These are phyloP conservation scores for Bruguiera hainesii DNA, from an alignment of 441 rosid genomes.

Conservation along the genomic window DNA sequence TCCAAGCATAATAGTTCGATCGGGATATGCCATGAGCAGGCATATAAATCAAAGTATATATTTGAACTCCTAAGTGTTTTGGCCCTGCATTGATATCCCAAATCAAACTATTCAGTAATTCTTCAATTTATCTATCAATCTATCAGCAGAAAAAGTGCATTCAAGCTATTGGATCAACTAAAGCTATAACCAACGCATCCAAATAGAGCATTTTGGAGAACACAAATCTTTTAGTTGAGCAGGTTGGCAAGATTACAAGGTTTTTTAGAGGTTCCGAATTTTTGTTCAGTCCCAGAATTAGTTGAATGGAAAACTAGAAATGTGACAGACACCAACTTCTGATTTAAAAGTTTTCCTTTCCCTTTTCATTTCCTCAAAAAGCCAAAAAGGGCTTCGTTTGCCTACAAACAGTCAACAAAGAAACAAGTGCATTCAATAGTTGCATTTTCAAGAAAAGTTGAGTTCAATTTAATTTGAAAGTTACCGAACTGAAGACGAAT, in stretches of 20 bases:
- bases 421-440: too few species aligned
- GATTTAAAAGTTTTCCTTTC: too few species aligned
- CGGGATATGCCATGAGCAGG: constrained; percentile 33
- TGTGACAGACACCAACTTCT: too few species aligned
- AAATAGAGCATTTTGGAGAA: constrained; percentile 61
- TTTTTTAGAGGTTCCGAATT: constrained; percentile 77
- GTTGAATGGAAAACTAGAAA: constrained; percentile 16
- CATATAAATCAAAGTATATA: constrained; percentile 24
- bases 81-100: constrained; percentile 31
- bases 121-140: too few species aligned
- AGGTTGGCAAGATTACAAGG: constrained; percentile 56
- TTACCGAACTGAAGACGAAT: too few species aligned
- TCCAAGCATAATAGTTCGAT: constrained; percentile 30
- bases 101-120: constrained; percentile 14
- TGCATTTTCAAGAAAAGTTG: too few species aligned
- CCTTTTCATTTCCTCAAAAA: too few species aligned
- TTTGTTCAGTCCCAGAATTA: constrained; percentile 63
- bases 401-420: too few species aligned
- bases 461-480: too few species aligned
- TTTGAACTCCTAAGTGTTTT: constrained; percentile 14
- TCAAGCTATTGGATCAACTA: constrained; percentile 86
- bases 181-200: constrained; percentile 74
- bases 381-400: too few species aligned
- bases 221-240: constrained; percentile 79
- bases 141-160: too few species aligned